These are phyloP conservation scores for Colletotrichum orbiculare DNA, from an alignment of 2,329 filamentous ascomycete species.

Conservation along the genomic window DNA sequence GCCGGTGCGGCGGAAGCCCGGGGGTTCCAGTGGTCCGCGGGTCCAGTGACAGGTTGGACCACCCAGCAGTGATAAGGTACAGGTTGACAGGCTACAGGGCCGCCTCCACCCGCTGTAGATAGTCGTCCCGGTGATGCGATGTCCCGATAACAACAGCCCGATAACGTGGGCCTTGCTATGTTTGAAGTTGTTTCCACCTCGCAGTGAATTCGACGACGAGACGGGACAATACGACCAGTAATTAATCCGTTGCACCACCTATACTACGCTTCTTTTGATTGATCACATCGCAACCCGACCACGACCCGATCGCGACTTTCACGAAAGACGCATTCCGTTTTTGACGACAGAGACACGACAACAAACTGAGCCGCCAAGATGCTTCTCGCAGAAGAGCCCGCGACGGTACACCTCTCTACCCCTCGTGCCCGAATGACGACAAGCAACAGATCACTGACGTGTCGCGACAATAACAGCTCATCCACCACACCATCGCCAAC, in stretches of 20 bases:
- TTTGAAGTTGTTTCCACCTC: conserved; percentile 31
- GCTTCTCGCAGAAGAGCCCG: conserved; percentile 94
- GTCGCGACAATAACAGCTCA: conserved; percentile 69
- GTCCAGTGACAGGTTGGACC: not conserved
- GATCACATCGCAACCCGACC: too few relatives aligned
- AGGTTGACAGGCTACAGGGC: not conserved
- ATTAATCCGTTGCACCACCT: too few relatives aligned
- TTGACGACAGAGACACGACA: too few relatives aligned
- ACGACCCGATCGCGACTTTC: not conserved
- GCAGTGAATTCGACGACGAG: too few relatives aligned
- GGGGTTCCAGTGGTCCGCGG: not conserved
- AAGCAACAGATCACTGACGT: conserved; percentile 1
- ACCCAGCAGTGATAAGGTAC: too few relatives aligned
- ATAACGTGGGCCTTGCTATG: conserved; percentile 9
- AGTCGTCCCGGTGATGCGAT: conserved; percentile 46
- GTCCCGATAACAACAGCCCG: not conserved
- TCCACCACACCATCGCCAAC: conserved; percentile 90
- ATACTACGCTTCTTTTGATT: too few relatives aligned
- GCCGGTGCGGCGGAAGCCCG: conserved; percentile 3
- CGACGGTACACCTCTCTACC: conserved; percentile 68
- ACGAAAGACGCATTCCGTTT: not conserved
- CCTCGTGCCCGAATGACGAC: not conserved
- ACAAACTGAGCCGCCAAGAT: conserved; percentile 64
- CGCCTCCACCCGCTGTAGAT: conserved; percentile 29
- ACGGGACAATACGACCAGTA: too few relatives aligned